Base-by-base conservation (phyloP, 2,329 filamentous ascomycete genomes). In the Trichoderma polysporum region DNA sequence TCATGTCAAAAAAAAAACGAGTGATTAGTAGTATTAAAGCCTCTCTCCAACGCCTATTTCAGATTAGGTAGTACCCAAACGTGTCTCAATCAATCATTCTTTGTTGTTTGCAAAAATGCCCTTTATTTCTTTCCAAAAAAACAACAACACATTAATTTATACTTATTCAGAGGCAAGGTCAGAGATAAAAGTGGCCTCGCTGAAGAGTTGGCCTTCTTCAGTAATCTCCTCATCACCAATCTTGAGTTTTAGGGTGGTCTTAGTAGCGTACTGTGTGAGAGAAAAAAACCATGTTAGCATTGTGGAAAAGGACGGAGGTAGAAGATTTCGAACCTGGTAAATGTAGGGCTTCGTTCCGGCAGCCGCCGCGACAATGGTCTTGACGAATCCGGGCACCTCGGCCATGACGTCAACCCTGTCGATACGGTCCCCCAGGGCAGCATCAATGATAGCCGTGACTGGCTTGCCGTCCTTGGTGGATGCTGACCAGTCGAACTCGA, bases 261-360 rank as follows among this genome's bases (percentile, higher is more conserved):
- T 84, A 39, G 91, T 90, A 19, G 84, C 85, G 79, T 90, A 98
- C 91, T 97, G 70, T 2, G 47, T n/a, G n/a, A n/a, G n/a, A n/a
- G n/a, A 25, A 22, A 9, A 19, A 41, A 17, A 50, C 12, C 39
- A 9, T 15, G 62, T 15, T 6, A 37, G 9, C 31, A 15, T 25
- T 47, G 37, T 15, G 3, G 3, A 7, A 0, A 45, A 41, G 33
- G 57, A 41, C 37, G 29, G 53, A 45, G 45, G 59, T 41, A 57
- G 6, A 6, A 2, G 8, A 2, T 17, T 33, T 77, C 85, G 71
- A 79, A 94, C 92, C 85, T 97, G 95, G 81, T 97, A 99, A 74
- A 99, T 98, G 79, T 97, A 99, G 5, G 95, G 95, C 83, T 93
- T 95, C 31, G 95, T 97, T 69, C 95, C 95, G 3, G 90, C 93